Percentiles rank a stretch among this genome's conserved stretches.
Conservation (phyloP, 805 yeast genomes). For the Saturnispora saitoi region DNA sequence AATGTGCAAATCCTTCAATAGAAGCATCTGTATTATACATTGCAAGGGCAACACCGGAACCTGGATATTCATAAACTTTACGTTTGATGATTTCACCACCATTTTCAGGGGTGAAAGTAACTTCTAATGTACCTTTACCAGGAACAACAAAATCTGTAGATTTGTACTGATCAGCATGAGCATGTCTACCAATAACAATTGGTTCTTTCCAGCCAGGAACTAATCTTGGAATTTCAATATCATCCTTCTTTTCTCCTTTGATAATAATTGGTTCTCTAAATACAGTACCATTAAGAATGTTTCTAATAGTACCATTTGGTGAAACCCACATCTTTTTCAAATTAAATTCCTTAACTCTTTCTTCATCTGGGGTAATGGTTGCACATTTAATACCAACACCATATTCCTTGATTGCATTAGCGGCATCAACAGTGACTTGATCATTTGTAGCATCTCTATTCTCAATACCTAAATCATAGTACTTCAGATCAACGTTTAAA, state of each 20-base stretch:
- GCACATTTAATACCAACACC: slow-evolving; percentile 84
- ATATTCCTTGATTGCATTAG: slow-evolving; percentile 61
- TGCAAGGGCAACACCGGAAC: slow-evolving; percentile 67
- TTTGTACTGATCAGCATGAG: slow-evolving; percentile 78
- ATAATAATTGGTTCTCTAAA: slow-evolving; percentile 80
- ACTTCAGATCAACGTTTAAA: slow-evolving; percentile 64
- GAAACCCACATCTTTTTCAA: slow-evolving; percentile 79
- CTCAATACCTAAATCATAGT: slow-evolving; percentile 64
- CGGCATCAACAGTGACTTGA: slow-evolving; percentile 69
- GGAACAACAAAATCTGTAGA: slow-evolving; percentile 67
- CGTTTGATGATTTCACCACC: slow-evolving; percentile 41
- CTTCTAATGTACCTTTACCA: slow-evolving; percentile 56
- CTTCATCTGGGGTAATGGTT: slow-evolving; percentile 78
- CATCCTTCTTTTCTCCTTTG: slow-evolving; percentile 31
- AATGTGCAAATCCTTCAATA: slow-evolving; percentile 68
- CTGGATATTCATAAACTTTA: slow-evolving; percentile 55
- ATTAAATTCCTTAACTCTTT: slow-evolving; percentile 63
- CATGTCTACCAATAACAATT: slow-evolving; percentile 79
- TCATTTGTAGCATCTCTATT: slow-evolving; percentile 66
- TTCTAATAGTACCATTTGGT: slow-evolving; percentile 79
- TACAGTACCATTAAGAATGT: slow-evolving; percentile 74
- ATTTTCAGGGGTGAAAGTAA: slow-evolving; percentile 56
- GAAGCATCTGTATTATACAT: slow-evolving; percentile 82
- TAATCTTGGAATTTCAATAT: slow-evolving; percentile 56
- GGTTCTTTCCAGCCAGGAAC: slow-evolving; percentile 79